phyloP scores from a whole-genome alignment of 768 basidiomycete species.

The Pleurotus salmoneostramineus region DNA sequence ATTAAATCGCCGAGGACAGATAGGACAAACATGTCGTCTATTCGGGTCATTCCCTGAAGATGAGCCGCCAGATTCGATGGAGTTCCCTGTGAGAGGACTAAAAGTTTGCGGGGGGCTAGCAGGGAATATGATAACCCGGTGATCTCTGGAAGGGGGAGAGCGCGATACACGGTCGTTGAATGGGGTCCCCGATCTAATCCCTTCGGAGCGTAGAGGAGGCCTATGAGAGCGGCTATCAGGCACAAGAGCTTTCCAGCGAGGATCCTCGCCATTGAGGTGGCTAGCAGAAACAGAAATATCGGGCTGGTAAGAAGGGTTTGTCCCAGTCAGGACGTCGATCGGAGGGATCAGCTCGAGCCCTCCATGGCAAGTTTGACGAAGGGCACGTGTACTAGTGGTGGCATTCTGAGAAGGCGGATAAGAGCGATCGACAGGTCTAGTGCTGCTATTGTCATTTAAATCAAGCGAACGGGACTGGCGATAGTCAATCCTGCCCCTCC shows the following conservation, averaged over 20 bases:
- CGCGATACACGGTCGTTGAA: too few relatives aligned
- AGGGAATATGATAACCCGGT: too few relatives aligned
- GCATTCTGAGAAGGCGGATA: background rate
- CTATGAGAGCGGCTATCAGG: background rate
- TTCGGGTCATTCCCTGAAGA: slow-evolving; percentile 23
- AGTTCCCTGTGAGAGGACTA: too few relatives aligned
- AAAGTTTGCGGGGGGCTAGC: too few relatives aligned
- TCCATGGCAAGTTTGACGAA: background rate
- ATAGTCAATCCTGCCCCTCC: too few relatives aligned
- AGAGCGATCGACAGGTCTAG: background rate
- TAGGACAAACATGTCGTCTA: slow-evolving; percentile 47
- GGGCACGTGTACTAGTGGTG: background rate
- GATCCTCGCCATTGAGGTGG: background rate
- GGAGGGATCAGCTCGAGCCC: background rate
- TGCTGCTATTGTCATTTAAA: background rate
- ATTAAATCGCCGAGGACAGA: slow-evolving; percentile 64
- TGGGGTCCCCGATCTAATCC: too few relatives aligned
- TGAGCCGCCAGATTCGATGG: slow-evolving; percentile 4
- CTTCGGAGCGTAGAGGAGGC: too few relatives aligned
- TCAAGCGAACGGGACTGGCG: too few relatives aligned
- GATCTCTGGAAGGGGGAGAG: too few relatives aligned
- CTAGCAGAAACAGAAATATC: background rate
- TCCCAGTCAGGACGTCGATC: background rate
- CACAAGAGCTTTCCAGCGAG: background rate
- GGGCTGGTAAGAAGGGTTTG: background rate